Evolutionary conservation across 1,139 yeast genomes (phyloP).

Genomic region (Pichia sp.): DNA sequence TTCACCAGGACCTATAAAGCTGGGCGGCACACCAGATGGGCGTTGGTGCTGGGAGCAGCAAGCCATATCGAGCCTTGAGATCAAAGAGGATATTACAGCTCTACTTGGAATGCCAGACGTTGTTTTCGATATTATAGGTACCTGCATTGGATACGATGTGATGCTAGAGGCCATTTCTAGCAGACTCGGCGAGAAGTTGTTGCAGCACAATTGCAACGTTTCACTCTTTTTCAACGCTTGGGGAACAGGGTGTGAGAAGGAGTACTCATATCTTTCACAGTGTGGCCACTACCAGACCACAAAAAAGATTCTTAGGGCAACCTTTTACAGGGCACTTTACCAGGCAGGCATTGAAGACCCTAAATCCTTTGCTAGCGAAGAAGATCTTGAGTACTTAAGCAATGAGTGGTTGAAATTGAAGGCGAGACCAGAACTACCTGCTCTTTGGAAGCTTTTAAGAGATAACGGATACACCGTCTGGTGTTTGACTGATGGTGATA

Average conservation of each 20-base stretch:
- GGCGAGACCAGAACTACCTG: slow-evolving; percentile 22
- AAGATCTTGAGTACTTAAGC: slow-evolving; percentile 18
- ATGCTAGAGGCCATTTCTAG: slow-evolving; percentile 19
- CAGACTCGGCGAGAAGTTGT: slow-evolving; percentile 20
- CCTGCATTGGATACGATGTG: slow-evolving; percentile 23
- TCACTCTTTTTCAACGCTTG: slow-evolving; percentile 23
- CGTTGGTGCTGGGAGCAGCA: too few species aligned
- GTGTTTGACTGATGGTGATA: slow-evolving; percentile 24
- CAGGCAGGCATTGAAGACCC: slow-evolving; percentile 23
- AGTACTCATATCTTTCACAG: slow-evolving; percentile 23
- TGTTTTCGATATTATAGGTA: slow-evolving; percentile 25
- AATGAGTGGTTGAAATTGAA: slow-evolving; percentile 20
- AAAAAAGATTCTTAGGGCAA: slow-evolving; percentile 17
- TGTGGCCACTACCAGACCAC: slow-evolving; percentile 21
- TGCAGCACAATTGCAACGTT: slow-evolving; percentile 15
- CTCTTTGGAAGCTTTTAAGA: slow-evolving; percentile 18
- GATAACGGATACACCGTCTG: slow-evolving; percentile 23
- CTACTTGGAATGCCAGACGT: slow-evolving; percentile 26
- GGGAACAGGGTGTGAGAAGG: slow-evolving; percentile 26
- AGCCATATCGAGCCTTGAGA: too few species aligned
- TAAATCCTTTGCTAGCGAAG: slow-evolving; percentile 20
- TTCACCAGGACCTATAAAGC: too few species aligned
- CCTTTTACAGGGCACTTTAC: slow-evolving; percentile 21
- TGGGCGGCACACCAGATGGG: too few species aligned
- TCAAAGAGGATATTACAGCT: background rate